Evolutionary conservation across 2,329 filamentous ascomycete genomes (phyloP).

Genomic region (Aureobasidium sp.): DNA sequence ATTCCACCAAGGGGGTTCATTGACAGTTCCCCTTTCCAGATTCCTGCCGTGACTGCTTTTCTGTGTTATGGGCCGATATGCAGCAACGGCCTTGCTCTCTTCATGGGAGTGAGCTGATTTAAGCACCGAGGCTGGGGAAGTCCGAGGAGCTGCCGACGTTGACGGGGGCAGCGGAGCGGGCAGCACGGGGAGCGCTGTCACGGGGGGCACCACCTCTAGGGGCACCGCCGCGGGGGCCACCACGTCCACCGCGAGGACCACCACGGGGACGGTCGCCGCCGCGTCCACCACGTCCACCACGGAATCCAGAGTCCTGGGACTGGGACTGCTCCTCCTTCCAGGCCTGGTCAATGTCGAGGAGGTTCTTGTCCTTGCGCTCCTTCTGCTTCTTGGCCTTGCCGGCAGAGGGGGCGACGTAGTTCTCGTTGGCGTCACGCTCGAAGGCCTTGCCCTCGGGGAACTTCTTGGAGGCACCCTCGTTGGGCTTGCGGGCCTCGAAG

Average conservation of each 20-base stretch:
- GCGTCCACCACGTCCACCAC: conserved; percentile 40
- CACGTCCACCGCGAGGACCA: conserved; percentile 43
- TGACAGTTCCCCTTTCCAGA: not conserved
- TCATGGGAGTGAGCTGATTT: conserved; percentile 6
- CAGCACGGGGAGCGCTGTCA: conserved; percentile 35
- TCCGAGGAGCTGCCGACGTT: conserved; percentile 26
- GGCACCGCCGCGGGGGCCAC: conserved; percentile 41
- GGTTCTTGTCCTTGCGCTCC: conserved; percentile 84
- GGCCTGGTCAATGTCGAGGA: conserved; percentile 76
- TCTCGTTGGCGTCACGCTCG: conserved; percentile 47
- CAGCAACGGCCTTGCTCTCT: conserved; percentile 1
- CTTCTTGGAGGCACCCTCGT: conserved; percentile 93
- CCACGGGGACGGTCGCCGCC: conserved; percentile 31
- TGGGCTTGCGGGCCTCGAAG: conserved; percentile 74
- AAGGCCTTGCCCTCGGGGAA: conserved; percentile 74
- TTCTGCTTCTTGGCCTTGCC: conserved; percentile 77
- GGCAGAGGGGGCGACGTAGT: conserved; percentile 62
- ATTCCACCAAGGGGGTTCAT: not conserved
- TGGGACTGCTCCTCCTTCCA: conserved; percentile 41
- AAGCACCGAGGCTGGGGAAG: conserved; percentile 27
- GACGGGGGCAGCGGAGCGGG: conserved; percentile 18
- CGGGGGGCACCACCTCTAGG: conserved; percentile 31
- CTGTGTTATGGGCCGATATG: not conserved
- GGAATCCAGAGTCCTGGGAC: conserved; percentile 39
- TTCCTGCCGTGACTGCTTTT: conserved; percentile 9